Base-by-base conservation (phyloP, 306 rosid genomes). In the Neltuma alba region DNA sequence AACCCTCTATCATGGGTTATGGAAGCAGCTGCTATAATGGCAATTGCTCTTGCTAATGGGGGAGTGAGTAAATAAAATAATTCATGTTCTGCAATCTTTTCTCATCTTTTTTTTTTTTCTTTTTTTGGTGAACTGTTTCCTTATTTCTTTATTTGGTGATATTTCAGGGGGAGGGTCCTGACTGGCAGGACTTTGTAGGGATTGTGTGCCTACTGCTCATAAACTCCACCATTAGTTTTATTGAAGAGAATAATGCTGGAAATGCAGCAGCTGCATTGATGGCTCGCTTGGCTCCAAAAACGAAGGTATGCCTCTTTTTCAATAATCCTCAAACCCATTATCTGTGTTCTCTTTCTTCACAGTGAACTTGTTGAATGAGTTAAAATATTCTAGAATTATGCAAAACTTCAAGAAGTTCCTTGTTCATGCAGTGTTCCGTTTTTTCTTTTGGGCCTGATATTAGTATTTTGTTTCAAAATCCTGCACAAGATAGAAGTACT, bases 11-110 rank as follows among this genome's bases (percentile, higher is more conserved):
- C 97, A 80, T 93, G 97, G 97, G 97, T 93, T 81, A 93, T 91
- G 97, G 97, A 93, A 89, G 97, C 97, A 72, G 97, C 97, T 55
- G 97, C 97, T 52, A 20, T 93, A 54, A 93, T 93, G 96, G 97
- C 97, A 9, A 91, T 93, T 71, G 83, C 52, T 86, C 96, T 93
- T 64, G 97, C 97, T 74, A 93, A 93, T 67, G 97, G 97, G 0
- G 97, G 97, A 71, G 97, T 91, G 78, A 93, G 96, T 87, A 76
- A 40, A 61, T 23, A 67, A 72, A 58, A 62, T 4, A 55, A 9
- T 44, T 55, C 7, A 18, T 71, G 72, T 76, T 70, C 66, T 78
- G 38, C 48, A 2, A 9, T 10, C 52, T 82, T 34, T 33, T 58
- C 44, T 27, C 15, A 4, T 31, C 21, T 52, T 9, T 52, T 0